A percentile compares a stretch with the other conserved stretches of the same genome.
Conservation (phyloP, 1,139 yeast genomes). For the Candida glucosophila region DNA sequence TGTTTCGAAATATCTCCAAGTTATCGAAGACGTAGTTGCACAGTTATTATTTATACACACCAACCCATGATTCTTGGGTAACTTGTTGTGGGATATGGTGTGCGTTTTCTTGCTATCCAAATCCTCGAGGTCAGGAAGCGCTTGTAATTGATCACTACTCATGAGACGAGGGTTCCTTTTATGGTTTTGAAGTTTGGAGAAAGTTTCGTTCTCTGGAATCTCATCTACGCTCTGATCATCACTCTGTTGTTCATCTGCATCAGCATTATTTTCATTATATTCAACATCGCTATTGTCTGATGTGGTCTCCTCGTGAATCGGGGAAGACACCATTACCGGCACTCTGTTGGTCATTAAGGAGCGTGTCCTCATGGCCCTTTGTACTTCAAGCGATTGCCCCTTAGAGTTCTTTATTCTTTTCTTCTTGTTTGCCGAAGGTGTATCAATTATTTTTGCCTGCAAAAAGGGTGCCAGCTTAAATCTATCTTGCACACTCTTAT, state of each 20-base stretch:
- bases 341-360: slow-evolving; percentile 29
- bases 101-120: slow-evolving; percentile 38
- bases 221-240: slow-evolving; percentile 15
- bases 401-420: slow-evolving; percentile 6
- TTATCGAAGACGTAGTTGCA: slow-evolving; percentile 29
- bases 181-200: slow-evolving; percentile 5
- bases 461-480: slow-evolving; percentile 42
- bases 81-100: slow-evolving; percentile 29
- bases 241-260: slow-evolving; percentile 21
- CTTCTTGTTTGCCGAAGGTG: slow-evolving; percentile 41
- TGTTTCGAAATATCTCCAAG: slow-evolving; percentile 42
- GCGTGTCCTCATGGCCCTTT: slow-evolving; percentile 36
- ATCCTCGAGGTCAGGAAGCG: slow-evolving; percentile 38
- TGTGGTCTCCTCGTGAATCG: slow-evolving; percentile 30
- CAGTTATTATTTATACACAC: slow-evolving; percentile 39
- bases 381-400: slow-evolving; percentile 17
- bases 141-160: slow-evolving; percentile 21
- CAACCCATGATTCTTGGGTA: slow-evolving; percentile 34
- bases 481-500: slow-evolving; percentile 36
- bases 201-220: slow-evolving; percentile 24
- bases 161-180: slow-evolving; percentile 28
- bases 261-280: slow-evolving; percentile 18
- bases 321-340: slow-evolving; percentile 33
- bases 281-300: slow-evolving; percentile 26
- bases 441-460: slow-evolving; percentile 31